Evolutionary conservation across 2,329 filamentous ascomycete genomes (phyloP).

Genomic region (Ophiostoma himal-ulmi): DNA sequence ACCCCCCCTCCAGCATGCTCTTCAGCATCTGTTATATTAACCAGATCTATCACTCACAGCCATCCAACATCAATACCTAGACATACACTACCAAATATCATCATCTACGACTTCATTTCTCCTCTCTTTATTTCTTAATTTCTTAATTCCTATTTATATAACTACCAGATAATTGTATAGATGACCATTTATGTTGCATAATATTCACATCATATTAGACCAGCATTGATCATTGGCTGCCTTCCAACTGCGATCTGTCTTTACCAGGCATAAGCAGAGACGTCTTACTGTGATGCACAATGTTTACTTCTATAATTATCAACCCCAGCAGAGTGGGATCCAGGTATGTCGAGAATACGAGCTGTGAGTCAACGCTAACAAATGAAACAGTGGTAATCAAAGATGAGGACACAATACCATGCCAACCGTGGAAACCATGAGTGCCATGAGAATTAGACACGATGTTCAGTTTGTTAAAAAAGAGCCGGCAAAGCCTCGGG

Average conservation of each 20-base stretch:
- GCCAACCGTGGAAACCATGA: background rate
- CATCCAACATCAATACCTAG: background rate
- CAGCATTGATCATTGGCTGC: too few relatives aligned
- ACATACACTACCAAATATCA: background rate
- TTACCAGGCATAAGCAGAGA: background rate
- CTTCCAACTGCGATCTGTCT: background rate
- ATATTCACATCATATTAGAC: too few relatives aligned
- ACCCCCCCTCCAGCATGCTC: background rate
- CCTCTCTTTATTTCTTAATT: background rate
- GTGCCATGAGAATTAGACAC: background rate
- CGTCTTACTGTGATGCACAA: too few relatives aligned
- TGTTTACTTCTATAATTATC: background rate
- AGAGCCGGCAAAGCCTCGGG: constrained; percentile 1
- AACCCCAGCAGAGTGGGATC: background rate
- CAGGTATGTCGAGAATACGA: constrained; percentile 27
- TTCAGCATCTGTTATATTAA: background rate
- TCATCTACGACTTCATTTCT: background rate
- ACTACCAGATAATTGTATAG: background rate
- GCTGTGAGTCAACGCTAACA: constrained; percentile 7
- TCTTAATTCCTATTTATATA: background rate
- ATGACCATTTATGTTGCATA: background rate
- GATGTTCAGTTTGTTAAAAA: background rate
- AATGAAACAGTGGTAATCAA: background rate
- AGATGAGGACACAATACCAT: background rate
- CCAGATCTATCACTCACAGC: background rate